Evolutionary conservation across 129 eudicot species (phyloP).

Genomic region (Centrapalus pauciflorus): DNA sequence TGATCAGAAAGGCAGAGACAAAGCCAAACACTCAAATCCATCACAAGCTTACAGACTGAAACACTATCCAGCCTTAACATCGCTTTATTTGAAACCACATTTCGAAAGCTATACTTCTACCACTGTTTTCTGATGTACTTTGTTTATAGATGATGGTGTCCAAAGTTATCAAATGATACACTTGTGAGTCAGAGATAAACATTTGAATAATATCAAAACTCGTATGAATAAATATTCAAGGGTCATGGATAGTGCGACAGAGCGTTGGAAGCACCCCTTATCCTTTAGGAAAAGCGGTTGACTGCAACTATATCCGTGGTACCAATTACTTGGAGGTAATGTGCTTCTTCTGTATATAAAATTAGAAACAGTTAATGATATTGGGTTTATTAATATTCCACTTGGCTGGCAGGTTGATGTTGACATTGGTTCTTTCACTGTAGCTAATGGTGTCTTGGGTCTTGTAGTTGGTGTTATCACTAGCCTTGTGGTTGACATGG

Average conservation of each 20-base stretch:
- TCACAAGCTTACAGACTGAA: constrained; percentile 1
- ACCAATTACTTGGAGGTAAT: constrained; percentile 85
- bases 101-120: too few species aligned
- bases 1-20: not conserved
- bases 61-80: not conserved
- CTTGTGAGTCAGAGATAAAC: not conserved
- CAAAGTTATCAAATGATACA: not conserved
- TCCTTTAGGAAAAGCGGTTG: constrained; percentile 93
- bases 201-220: not conserved
- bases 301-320: constrained; percentile 96
- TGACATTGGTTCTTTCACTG: constrained; percentile 98
- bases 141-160: not conserved
- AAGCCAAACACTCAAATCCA: not conserved
- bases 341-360: not conserved
- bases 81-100: not conserved
- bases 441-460: constrained; percentile 98
- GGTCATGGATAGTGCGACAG: constrained; percentile 98
- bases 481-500: constrained; percentile 97
- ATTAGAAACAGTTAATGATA: too few species aligned
- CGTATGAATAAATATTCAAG: constrained; percentile 41
- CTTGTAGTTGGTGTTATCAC: constrained; percentile 95
- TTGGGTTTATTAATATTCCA: constrained; percentile 6
- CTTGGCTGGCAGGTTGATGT: constrained; percentile 79
- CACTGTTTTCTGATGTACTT: not conserved
- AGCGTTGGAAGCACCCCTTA: constrained; percentile 99